These are phyloP conservation scores for Silybum marianum DNA, from an alignment of 129 eudicot genomes.

Conservation along the genomic window DNA sequence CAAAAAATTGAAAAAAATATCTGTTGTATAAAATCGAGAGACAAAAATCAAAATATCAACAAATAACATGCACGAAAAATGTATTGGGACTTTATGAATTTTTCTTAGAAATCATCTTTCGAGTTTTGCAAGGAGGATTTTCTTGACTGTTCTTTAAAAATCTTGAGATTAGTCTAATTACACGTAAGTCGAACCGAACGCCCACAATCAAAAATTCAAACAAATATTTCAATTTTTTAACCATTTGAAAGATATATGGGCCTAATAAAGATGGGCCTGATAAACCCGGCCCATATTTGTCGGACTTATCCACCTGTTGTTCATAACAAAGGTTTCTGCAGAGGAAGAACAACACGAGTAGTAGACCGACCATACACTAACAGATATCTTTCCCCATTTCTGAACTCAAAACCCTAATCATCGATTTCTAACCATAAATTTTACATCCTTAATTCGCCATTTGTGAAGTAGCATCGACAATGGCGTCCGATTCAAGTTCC, in stretches of 20 bases:
- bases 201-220: no score
- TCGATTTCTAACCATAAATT: background rate
- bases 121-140: no score
- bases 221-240: background rate
- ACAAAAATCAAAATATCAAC: background rate
- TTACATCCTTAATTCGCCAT: background rate
- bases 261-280: background rate
- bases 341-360: background rate
- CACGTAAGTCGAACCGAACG: no score
- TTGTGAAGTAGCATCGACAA: conserved; percentile 10
- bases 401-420: conserved; percentile 30
- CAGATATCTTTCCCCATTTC: background rate
- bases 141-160: no score
- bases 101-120: no score
- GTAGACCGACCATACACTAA: conserved; percentile 2
- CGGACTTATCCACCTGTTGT: background rate
- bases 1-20: background rate
- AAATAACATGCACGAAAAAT: background rate
- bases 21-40: background rate
- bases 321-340: background rate
- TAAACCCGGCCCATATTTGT: background rate
- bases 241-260: background rate
- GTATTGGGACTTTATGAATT: no score
- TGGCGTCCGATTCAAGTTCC: conserved; percentile 55
- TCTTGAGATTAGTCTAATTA: no score